Evolutionary conservation across 148 eudicot genomes (phyloP).

Genomic region (Heliosperma pusillum): DNA sequence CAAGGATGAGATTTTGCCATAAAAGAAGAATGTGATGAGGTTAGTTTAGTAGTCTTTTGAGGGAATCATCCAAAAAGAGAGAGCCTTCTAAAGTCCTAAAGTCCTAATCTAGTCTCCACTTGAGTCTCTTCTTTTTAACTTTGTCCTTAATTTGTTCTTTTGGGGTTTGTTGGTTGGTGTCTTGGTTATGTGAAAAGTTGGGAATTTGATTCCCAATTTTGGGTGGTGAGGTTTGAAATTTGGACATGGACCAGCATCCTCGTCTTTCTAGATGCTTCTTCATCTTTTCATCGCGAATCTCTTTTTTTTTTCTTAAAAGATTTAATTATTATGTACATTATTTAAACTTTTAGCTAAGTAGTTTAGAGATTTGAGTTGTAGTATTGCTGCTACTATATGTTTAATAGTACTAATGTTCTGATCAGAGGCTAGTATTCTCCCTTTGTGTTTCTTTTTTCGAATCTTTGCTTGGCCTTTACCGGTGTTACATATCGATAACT

Average conservation of each 20-base stretch:
- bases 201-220: constrained; percentile 11
- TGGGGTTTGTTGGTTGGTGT: constrained; percentile 6
- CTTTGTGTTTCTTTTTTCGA: not conserved
- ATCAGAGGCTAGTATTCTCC: not conserved
- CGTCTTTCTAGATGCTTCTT: not conserved
- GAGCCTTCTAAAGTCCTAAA: not conserved
- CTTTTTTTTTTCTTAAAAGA: not conserved
- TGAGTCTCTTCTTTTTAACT: not conserved
- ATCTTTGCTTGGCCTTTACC: not conserved
- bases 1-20: constrained; percentile 1
- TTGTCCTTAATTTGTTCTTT: not conserved
- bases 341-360: constrained; percentile 13
- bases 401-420: not conserved
- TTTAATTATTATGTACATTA: constrained; percentile 1
- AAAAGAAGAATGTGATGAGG: not conserved
- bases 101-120: too few relatives aligned
- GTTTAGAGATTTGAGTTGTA: not conserved
- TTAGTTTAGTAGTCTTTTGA: not conserved
- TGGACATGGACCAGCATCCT: not conserved
- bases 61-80: constrained; percentile 1
- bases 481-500: not conserved
- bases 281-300: not conserved
- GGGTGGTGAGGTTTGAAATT: constrained; percentile 11
- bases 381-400: not conserved
- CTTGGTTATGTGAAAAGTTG: constrained; percentile 8